Percentiles rank a stretch among this genome's conserved stretches.
Evolutionary conservation across 2,329 filamentous ascomycete species (phyloP).

Genomic region (Dactylellina sp.): DNA sequence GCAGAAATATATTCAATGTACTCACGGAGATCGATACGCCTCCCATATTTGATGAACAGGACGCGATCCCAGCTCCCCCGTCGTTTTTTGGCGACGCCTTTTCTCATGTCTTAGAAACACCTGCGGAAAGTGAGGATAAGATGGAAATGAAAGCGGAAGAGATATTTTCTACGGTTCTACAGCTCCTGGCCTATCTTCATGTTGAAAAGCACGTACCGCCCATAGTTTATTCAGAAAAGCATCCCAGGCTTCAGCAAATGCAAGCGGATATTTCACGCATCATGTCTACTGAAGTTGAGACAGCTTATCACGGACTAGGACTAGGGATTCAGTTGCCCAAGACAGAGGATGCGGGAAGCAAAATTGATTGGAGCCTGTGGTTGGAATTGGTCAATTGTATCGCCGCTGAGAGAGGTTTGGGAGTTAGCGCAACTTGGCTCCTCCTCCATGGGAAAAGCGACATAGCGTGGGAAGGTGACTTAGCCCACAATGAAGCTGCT

Average conservation of each 20-base stretch:
- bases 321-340: slow-evolving; percentile 40
- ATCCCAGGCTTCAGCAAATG: slow-evolving; percentile 33
- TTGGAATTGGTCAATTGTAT: slow-evolving; percentile 54
- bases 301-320: slow-evolving; percentile 34
- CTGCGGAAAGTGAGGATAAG: slow-evolving; percentile 5
- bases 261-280: slow-evolving; percentile 36
- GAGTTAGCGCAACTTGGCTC: slow-evolving; percentile 52
- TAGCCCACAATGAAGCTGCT: neutral
- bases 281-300: slow-evolving; percentile 42
- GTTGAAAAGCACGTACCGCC: slow-evolving; percentile 52
- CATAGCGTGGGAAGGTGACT: slow-evolving; percentile 31
- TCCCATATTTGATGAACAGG: slow-evolving; percentile 23
- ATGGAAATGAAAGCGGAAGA: slow-evolving; percentile 47
- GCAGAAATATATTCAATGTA: slow-evolving; percentile 26
- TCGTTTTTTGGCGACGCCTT: slow-evolving; percentile 33
- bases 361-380: slow-evolving; percentile 51
- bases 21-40: slow-evolving; percentile 49
- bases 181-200: slow-evolving; percentile 54
- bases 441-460: slow-evolving; percentile 27
- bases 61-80: neutral
- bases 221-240: slow-evolving; percentile 47
- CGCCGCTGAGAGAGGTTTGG: slow-evolving; percentile 43
- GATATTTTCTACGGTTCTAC: slow-evolving; percentile 48
- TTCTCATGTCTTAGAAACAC: slow-evolving; percentile 21
- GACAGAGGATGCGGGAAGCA: slow-evolving; percentile 6